Conservation (phyloP, 768 basidiomycete genomes). For the Suillus alpinus region DNA sequence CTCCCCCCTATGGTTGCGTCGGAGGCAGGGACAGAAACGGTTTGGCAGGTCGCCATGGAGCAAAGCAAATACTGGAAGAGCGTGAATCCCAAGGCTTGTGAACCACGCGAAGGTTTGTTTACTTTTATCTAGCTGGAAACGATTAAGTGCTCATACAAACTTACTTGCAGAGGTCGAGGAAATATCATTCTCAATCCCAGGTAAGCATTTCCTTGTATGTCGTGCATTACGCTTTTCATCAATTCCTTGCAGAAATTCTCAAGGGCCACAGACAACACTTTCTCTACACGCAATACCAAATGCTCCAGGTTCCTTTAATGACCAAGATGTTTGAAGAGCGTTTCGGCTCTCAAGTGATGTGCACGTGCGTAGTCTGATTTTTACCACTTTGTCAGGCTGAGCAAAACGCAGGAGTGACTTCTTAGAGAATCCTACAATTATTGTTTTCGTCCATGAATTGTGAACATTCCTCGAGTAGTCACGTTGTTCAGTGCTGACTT, state of each 20-base stretch:
- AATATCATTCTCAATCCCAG: slow-evolving; percentile 65
- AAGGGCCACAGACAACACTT: slow-evolving; percentile 88
- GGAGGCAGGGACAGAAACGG: slow-evolving; percentile 82
- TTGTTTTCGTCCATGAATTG: slow-evolving; percentile 96
- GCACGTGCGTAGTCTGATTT: slow-evolving; percentile 64
- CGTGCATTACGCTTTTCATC: slow-evolving; percentile 5
- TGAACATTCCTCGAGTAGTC: slow-evolving; percentile 37
- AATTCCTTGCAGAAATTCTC: slow-evolving; percentile 59
- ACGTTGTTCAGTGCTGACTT: neutral
- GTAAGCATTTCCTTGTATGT: slow-evolving; percentile 32
- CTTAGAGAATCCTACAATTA: slow-evolving; percentile 70
- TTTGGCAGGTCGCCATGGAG: slow-evolving; percentile 82
- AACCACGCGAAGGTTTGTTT: slow-evolving; percentile 72
- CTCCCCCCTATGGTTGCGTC: slow-evolving; percentile 71
- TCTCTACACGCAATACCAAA: slow-evolving; percentile 68
- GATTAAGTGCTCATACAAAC: neutral
- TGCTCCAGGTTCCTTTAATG: slow-evolving; percentile 82
- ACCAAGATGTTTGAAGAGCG: slow-evolving; percentile 60
- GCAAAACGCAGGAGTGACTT: slow-evolving; percentile 59
- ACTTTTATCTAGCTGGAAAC: neutral
- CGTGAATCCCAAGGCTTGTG: slow-evolving; percentile 77
- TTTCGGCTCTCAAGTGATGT: slow-evolving; percentile 82
- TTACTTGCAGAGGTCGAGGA: slow-evolving; percentile 52
- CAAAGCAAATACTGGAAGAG: slow-evolving; percentile 92
- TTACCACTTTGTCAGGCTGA: neutral